Percentiles rank a stretch among this genome's conserved stretches.
Evolutionary conservation across 768 basidiomycete genomes (phyloP).

Genomic region (Leccinellum rugosiceps): DNA sequence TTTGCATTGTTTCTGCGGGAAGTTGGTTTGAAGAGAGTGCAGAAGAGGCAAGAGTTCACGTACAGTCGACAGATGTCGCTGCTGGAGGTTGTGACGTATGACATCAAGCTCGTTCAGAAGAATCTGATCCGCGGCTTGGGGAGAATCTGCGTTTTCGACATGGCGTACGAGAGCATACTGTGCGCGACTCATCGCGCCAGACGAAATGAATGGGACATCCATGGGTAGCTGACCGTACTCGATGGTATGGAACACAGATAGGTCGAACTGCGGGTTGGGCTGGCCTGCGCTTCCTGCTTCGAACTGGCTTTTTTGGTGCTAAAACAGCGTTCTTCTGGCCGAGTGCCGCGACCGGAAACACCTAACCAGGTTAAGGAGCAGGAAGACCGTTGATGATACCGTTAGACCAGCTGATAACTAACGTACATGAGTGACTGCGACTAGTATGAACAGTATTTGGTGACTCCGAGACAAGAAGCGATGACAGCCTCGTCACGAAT

Average conservation of each 20-base stretch:
- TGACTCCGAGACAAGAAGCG: neutral
- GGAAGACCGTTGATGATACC: neutral
- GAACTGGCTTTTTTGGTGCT: neutral
- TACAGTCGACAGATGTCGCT: constrained; percentile 52
- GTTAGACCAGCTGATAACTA: neutral
- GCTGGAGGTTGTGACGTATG: constrained; percentile 51
- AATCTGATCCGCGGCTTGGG: constrained; percentile 58
- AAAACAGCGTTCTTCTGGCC: constrained; percentile 16
- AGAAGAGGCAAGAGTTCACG: constrained; percentile 27
- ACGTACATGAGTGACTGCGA: neutral
- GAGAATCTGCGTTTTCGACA: constrained; percentile 59
- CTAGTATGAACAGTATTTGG: neutral
- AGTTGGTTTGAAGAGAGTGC: constrained; percentile 4
- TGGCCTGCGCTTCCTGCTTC: neutral
- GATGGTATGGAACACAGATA: neutral
- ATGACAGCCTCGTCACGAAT: constrained; percentile 1
- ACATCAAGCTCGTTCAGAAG: constrained; percentile 57
- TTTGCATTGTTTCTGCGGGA: constrained; percentile 54
- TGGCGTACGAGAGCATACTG: constrained; percentile 76
- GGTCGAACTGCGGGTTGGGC: neutral
- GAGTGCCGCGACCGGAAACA: constrained; percentile 5
- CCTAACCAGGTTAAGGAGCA: neutral
- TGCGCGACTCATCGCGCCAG: constrained; percentile 70
- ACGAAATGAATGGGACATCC: constrained; percentile 78
- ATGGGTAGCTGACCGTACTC: constrained; percentile 36